Base-by-base conservation (phyloP, 1,284 basidiomycete genomes). In the Apiotrichum sp. region DNA sequence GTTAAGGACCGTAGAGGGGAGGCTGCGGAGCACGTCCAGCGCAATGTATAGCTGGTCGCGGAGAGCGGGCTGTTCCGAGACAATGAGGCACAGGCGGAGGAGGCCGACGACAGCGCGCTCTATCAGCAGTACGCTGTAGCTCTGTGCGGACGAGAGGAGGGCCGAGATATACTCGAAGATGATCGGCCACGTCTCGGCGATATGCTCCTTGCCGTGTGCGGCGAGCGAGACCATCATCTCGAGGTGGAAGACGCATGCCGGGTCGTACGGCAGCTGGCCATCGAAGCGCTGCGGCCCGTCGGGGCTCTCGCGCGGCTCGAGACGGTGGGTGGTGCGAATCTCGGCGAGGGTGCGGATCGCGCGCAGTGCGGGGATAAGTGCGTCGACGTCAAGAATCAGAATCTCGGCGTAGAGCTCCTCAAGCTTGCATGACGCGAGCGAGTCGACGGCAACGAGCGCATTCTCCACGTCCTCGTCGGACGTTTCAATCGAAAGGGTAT, bases 61-160 rank as follows among this genome's bases (percentile, higher is more conserved):
- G 48, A 95, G 77, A 9, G 81, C 79, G 43, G 84, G 80, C 86
- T 91, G 55, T 52, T 85, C 83, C 6, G 88, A 87, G 6, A 93
- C 80, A 47, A 92, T 84, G 55, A 86, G 77, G 64, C 88, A 89
- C 32, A 96, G 77, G 35, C 88, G 82, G 51, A 96, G 77, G 29
- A 97, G 79, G 31, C 87, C 87, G n/a, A 93, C 91, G 1, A 97
- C 88, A 1, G 93, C 93, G n/a, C 96, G 84, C 72, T 98, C 96
- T 42, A 97, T 88, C 47, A 97, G 82, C 48, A 98, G 80, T 14
- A 91, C 83, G 67, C 91, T 93, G 71, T 93, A 93, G 56, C 86
- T 85, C 31, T 82, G 80, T 0, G 95, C 84, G 1, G 86, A 81
- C 6, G 84, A 83, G 16, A 99, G 79, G 32, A 98, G 77, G 1